A percentile compares a stretch with the other conserved stretches of the same genome.
Conservation (phyloP, 2,329 filamentous ascomycete genomes). For the Colletotrichum orbiculare region DNA sequence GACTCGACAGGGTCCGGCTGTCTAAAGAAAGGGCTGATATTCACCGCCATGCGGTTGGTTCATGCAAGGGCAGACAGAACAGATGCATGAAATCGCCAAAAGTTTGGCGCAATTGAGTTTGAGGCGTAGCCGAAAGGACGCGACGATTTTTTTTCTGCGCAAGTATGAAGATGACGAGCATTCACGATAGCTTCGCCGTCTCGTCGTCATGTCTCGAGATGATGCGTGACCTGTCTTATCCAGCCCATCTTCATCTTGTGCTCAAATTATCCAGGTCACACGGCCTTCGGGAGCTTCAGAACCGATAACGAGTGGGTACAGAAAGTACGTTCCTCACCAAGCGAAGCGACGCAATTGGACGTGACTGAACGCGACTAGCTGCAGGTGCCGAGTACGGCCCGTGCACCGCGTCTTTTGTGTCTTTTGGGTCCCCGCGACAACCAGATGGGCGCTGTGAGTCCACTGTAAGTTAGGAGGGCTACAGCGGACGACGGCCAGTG, state of each 20-base stretch:
- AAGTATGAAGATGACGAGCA: not conserved
- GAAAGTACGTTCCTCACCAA: not conserved
- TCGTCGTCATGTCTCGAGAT: too few relatives aligned
- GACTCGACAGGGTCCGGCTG: constrained; percentile 23
- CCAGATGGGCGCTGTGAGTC: constrained; percentile 3
- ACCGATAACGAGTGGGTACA: constrained; percentile 9
- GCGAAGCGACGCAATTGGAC: not conserved
- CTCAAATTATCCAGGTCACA: not conserved
- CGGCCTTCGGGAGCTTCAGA: constrained; percentile 35
- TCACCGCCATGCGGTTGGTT: constrained; percentile 30
- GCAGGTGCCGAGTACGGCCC: constrained; percentile 18
- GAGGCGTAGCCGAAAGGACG: not conserved
- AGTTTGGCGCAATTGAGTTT: constrained; percentile 19
- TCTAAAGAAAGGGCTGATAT: constrained; percentile 23
- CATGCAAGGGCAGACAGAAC: constrained; percentile 30
- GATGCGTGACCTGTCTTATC: too few relatives aligned
- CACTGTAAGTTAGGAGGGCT: not conserved
- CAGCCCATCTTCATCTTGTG: not conserved
- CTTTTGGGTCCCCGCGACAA: constrained; percentile 24
- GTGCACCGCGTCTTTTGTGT: constrained; percentile 6
- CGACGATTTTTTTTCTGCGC: not conserved
- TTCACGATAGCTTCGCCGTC: too few relatives aligned
- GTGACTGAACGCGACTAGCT: not conserved
- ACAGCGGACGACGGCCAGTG: too few relatives aligned
- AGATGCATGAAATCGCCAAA: not conserved